phyloP scores from a whole-genome alignment of 2,329 filamentous ascomycete genomes.

The Nemania sp. region DNA sequence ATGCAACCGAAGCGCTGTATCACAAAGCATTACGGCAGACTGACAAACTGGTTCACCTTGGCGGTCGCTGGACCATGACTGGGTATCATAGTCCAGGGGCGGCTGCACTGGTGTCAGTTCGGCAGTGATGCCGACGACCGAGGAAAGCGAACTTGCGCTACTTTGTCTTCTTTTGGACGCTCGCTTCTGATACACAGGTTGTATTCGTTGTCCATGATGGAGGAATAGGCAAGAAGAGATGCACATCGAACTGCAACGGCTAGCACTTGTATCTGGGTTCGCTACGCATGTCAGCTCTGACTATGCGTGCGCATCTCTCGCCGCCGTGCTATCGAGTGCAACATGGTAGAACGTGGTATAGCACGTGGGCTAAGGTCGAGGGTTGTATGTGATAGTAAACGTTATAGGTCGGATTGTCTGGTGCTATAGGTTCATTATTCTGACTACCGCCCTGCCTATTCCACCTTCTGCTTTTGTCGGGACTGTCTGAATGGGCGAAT shows the following conservation, averaged over 20 bases:
- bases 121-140: neutral
- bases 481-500: neutral
- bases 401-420: neutral
- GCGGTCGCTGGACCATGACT: neutral
- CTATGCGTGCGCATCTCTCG: neutral
- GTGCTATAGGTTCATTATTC: neutral
- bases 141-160: neutral
- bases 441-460: neutral
- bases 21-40: neutral
- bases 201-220: neutral
- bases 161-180: neutral
- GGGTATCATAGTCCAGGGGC: neutral
- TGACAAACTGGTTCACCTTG: neutral
- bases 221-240: neutral
- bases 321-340: neutral
- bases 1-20: neutral
- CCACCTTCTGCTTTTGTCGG: slow-evolving; percentile 26
- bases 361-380: neutral
- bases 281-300: slow-evolving; percentile 15
- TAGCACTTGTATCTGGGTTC: slow-evolving; percentile 3
- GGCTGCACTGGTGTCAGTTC: neutral
- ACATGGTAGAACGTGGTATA: neutral
- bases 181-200: neutral
- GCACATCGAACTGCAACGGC: neutral
- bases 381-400: slow-evolving; percentile 11